Evolutionary conservation across 495 filamentous ascomycete genomes (phyloP), one percentile per base, ranked within the genome.

Genomic region (Podospora pseudocomata): DNA sequence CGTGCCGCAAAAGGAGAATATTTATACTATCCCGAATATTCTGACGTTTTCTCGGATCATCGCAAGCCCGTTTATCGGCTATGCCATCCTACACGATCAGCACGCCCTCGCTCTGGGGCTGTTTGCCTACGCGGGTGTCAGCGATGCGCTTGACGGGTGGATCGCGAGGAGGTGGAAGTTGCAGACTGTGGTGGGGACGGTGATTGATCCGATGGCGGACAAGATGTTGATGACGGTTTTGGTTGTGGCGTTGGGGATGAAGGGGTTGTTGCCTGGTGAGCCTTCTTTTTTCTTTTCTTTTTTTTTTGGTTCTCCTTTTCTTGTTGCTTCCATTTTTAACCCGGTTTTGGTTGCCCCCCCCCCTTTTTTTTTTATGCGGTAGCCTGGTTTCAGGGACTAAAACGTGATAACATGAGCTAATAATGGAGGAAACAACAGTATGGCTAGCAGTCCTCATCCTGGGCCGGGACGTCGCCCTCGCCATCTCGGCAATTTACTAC

Each of bases 141-240:
- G 94, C 30, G 95, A 99, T 72, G 81, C 95, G 0, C 83, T 97
- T 2, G 95, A 99, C 79, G 95, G 95, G 54, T 97, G 88, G 81
- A 93, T 99, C 67, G 95, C 95, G 18, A 87, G 95, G 56, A 84
- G 83, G 61, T 98, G 90, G 85, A 89, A 93, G 54, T 87, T 92
- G 13, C 89, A 93, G 78, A 98, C 95, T 0, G 96, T 99, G 1
- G 92, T 98, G 16, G 95, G 95, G n/a, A 94, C 91, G 60, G 88
- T 99, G 39, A 93, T 99, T 65, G 94, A 98, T 73, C 94, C 94
- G 13, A 95, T 97, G 91, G 94, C 94, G 16, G 94, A 98, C 75
- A 98, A 98, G 83, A 87, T 87, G 13, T 82, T 98, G 68, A 98
- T 99, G 95, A 97, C 93, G 3, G 85, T 97, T 39, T 80, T 96